A percentile compares a stretch with the other conserved stretches of the same genome.
Conservation (phyloP, 306 rosid genomes). For the Morella rubra region DNA sequence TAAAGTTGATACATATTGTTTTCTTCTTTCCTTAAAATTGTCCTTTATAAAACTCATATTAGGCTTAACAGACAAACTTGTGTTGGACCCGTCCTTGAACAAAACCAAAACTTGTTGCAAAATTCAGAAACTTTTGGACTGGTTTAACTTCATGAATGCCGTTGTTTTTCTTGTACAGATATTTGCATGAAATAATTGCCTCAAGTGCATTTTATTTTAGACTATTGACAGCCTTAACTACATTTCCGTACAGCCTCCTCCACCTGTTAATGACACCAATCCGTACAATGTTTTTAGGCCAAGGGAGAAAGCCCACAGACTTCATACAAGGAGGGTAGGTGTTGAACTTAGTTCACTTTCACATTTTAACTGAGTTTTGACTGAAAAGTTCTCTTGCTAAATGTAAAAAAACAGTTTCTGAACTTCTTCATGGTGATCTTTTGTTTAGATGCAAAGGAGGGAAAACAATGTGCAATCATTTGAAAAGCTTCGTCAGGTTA, state of each 20-base stretch:
- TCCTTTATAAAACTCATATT: background rate
- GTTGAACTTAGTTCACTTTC: slow-evolving; percentile 24
- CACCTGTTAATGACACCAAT: slow-evolving; percentile 95
- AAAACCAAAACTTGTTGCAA: background rate
- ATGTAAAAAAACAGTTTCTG: background rate
- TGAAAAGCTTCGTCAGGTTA: slow-evolving; percentile 99
- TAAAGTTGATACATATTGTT: background rate
- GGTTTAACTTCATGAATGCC: background rate
- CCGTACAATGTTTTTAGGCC: slow-evolving; percentile 99
- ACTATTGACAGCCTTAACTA: slow-evolving; percentile 37
- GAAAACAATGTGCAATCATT: slow-evolving; percentile 97
- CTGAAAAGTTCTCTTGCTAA: slow-evolving; percentile 27
- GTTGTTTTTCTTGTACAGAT: background rate
- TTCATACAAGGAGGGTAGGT: slow-evolving; percentile 94
- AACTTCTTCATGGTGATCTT: slow-evolving; percentile 5
- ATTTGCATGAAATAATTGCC: slow-evolving; percentile 12
- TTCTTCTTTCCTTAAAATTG: background rate
- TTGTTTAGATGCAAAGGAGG: slow-evolving; percentile 90
- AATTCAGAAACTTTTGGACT: background rate
- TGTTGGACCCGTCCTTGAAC: slow-evolving; percentile 1
- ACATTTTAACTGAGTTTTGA: slow-evolving; percentile 31
- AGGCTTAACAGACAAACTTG: background rate
- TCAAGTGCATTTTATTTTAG: slow-evolving; percentile 1
- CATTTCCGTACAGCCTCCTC: slow-evolving; percentile 77
- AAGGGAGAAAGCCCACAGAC: slow-evolving; percentile 97